These are phyloP conservation scores for Claviceps africana DNA, from an alignment of 2,329 filamentous ascomycete species.

Conservation along the genomic window DNA sequence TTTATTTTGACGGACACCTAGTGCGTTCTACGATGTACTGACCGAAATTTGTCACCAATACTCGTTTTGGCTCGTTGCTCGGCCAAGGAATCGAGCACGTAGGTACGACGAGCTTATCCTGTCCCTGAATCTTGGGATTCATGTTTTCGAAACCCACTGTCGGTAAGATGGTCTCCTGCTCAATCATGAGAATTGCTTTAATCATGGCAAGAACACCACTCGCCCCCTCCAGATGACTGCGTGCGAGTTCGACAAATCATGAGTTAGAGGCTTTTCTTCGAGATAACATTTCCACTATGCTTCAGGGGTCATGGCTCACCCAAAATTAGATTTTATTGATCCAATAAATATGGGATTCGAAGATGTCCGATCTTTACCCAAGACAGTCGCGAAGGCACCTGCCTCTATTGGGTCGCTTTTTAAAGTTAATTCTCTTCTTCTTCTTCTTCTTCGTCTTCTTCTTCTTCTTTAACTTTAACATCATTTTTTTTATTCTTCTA, in stretches of 20 bases:
- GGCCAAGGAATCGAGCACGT: conserved; percentile 11
- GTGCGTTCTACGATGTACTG: neutral
- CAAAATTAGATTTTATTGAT: conserved; percentile 10
- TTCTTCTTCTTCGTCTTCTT: neutral
- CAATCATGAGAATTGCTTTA: conserved; percentile 15
- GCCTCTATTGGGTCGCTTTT: conserved; percentile 23
- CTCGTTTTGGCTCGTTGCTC: conserved; percentile 6
- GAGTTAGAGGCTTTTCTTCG: neutral
- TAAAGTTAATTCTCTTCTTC: neutral
- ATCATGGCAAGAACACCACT: conserved; percentile 14
- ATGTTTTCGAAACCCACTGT: conserved; percentile 14
- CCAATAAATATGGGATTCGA: conserved; percentile 14
- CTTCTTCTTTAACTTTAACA: too few relatives aligned
- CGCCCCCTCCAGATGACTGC: conserved; percentile 12
- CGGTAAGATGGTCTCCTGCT: conserved; percentile 13
- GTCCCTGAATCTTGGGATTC: conserved; percentile 7
- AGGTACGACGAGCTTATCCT: conserved; percentile 6
- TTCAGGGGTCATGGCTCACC: conserved; percentile 1
- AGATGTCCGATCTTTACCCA: conserved; percentile 10
- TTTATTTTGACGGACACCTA: neutral
- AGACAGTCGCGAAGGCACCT: conserved; percentile 11
- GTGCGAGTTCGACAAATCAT: neutral
- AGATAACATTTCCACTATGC: neutral
- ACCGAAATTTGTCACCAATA: conserved; percentile 15
- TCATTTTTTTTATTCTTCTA: neutral